phyloP scores from a whole-genome alignment of 1,284 basidiomycete species.

The Microbotryum violaceum region DNA sequence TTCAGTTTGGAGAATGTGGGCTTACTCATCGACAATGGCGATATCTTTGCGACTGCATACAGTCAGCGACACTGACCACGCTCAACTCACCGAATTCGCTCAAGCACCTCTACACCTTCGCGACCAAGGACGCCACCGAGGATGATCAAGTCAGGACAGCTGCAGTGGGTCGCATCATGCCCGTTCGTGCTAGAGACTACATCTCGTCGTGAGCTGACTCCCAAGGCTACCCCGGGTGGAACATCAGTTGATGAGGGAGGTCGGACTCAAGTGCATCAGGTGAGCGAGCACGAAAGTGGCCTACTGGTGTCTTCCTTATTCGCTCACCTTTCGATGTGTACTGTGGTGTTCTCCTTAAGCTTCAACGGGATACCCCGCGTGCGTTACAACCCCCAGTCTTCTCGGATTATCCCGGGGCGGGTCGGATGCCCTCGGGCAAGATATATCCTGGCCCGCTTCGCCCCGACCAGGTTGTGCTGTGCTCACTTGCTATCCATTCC shows the following conservation, averaged over 20 bases:
- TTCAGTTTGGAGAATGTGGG: no score
- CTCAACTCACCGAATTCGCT: slow-evolving; percentile 72
- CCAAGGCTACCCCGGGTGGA: no score
- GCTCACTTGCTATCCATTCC: slow-evolving; percentile 7
- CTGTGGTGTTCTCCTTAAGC: no score
- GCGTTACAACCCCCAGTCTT: slow-evolving; percentile 1
- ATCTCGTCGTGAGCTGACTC: no score
- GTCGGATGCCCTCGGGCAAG: no score
- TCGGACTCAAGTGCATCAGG: slow-evolving; percentile 84
- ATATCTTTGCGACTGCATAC: no score
- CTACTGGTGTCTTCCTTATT: background rate
- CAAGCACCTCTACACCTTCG: slow-evolving; percentile 68
- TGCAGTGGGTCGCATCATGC: no score
- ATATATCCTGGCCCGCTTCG: no score
- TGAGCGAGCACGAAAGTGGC: slow-evolving; percentile 56
- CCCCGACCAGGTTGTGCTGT: slow-evolving; percentile 2
- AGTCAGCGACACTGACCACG: slow-evolving; percentile 55
- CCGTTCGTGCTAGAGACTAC: no score
- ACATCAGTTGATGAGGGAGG: slow-evolving; percentile 68
- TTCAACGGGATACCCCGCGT: slow-evolving; percentile 35
- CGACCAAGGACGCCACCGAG: slow-evolving; percentile 50
- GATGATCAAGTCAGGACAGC: slow-evolving; percentile 46
- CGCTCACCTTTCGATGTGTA: background rate
- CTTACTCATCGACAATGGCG: background rate
- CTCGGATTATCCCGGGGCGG: background rate